Conservation (phyloP, 2,329 filamentous ascomycete genomes). For the Leptosphaerulina australis region DNA sequence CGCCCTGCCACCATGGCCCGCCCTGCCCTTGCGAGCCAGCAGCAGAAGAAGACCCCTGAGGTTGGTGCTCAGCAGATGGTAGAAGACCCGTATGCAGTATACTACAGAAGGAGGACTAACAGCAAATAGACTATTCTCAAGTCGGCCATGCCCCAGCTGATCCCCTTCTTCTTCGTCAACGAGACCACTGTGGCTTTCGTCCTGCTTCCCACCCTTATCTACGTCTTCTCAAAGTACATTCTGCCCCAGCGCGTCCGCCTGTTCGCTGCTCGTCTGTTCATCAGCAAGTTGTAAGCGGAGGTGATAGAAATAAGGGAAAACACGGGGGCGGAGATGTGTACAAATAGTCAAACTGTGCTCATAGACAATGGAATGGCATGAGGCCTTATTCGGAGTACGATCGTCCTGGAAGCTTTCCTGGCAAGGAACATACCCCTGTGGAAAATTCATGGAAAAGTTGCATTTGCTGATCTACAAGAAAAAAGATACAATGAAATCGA, state of each 20-base stretch:
- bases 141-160: slow-evolving; percentile 54
- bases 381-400: slow-evolving; percentile 8
- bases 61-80: slow-evolving; percentile 45
- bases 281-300: slow-evolving; percentile 51
- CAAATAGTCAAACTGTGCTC: slow-evolving; percentile 43
- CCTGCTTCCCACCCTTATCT: slow-evolving; percentile 51
- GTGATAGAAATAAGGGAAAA: slow-evolving; percentile 2
- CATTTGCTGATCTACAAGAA: too few relatives aligned
- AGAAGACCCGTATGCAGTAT: not conserved
- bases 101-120: slow-evolving; percentile 20
- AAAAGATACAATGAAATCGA: too few relatives aligned
- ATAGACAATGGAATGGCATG: slow-evolving; percentile 44
- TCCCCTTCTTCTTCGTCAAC: slow-evolving; percentile 56
- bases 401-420: not conserved
- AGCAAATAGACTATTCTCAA: slow-evolving; percentile 46
- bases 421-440: not conserved
- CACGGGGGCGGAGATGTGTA: slow-evolving; percentile 32
- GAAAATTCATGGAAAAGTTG: too few relatives aligned
- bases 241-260: slow-evolving; percentile 51
- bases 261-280: slow-evolving; percentile 51
- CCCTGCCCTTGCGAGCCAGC: slow-evolving; percentile 43
- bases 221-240: slow-evolving; percentile 53
- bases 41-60: slow-evolving; percentile 45
- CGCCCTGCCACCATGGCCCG: slow-evolving; percentile 46
- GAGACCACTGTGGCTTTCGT: slow-evolving; percentile 52